Evolutionary conservation across 192 early-diverging fungal species (phyloP), one percentile per base, ranked within the genome.

Genomic region (Kickxella alabastrina): DNA sequence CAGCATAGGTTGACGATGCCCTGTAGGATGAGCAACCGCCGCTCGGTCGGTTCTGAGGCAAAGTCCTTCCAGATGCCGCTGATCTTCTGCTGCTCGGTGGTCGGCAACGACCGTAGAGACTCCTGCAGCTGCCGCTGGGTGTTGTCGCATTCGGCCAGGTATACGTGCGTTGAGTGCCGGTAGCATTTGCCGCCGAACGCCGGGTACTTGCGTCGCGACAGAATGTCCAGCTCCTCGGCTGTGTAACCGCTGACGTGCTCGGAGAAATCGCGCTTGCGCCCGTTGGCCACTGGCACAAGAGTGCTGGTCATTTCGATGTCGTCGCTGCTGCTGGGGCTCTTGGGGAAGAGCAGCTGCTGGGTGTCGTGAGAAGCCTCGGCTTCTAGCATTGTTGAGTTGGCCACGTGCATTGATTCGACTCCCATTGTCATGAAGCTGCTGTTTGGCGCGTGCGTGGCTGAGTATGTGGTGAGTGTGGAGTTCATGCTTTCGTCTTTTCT

Each of bases 1-100:
- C 90, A 91, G 54, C 84, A 93, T 42, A 85, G 83, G 34, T 85
- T 81, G 28, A 95, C 74, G 18, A 95, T 59, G 0, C 90, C 90
- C 61, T 80, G 77, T 26, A 92, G 75, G 21, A 88, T 87, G 8
- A 89, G 55, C 48, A 79, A 52, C 19, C 89, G 84, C 50, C 77
- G 80, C 40, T 78, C 64, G 6, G 85, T 73, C 9, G 85, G 76
- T 40, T 86, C 83, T 1, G 83, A 81, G 22, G 81, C 81, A 59
- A 89, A 91, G 25, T 75, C 54, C 3, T 80, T 75, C 86, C 85
- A 89, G 37, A 88, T 84, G 17, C 79, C 79, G 21, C 79, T 83
- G 52, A 91, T 83, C 36, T 79, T 83, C 10, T 68, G 62, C 52
- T 82, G 80, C 48, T 82, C 85, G 10, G 57, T 43, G 29, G 58